Conservation (phyloP, 495 filamentous ascomycete species). For the Penicillium cosmopolitanum region DNA sequence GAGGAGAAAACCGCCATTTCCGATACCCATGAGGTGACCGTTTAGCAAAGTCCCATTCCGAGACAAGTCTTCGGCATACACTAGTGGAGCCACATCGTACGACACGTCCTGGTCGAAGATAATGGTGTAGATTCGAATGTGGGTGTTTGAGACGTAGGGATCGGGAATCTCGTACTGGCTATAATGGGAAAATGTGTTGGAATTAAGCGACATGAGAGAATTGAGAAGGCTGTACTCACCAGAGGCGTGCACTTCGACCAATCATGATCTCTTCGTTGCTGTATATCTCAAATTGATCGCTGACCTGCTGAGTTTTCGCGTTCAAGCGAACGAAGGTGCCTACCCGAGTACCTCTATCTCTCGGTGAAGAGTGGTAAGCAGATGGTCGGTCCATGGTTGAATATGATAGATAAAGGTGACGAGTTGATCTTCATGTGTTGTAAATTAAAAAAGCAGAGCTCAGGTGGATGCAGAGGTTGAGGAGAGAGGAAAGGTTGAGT, state of each 20-base stretch:
- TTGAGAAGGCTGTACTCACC: conserved; percentile 22
- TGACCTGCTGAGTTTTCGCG: conserved; percentile 12
- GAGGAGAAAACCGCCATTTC: conserved; percentile 50
- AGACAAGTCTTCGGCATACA: conserved; percentile 66
- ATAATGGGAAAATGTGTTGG: not conserved
- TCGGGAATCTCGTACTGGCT: conserved; percentile 50
- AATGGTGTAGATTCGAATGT: conserved; percentile 66
- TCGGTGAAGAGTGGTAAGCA: not conserved
- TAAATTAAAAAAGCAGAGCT: no score
- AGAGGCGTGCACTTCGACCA: conserved; percentile 39
- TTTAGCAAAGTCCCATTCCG: conserved; percentile 61
- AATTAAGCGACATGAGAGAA: not conserved
- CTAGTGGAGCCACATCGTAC: conserved; percentile 45
- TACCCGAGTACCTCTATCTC: conserved; percentile 13
- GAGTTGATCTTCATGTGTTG: no score
- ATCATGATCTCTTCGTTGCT: conserved; percentile 39
- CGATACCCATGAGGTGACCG: conserved; percentile 45
- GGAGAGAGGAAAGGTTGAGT: no score
- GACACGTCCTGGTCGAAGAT: conserved; percentile 47
- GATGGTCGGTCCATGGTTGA: not conserved
- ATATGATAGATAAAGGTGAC: not conserved
- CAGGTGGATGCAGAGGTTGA: no score
- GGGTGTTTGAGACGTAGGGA: conserved; percentile 56
- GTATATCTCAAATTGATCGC: conserved; percentile 25
- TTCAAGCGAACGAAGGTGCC: conserved; percentile 33